A percentile compares a stretch with the other conserved stretches of the same genome.
Evolutionary conservation across 306 rosid genomes (phyloP).

Genomic region (Vigna radiata): DNA sequence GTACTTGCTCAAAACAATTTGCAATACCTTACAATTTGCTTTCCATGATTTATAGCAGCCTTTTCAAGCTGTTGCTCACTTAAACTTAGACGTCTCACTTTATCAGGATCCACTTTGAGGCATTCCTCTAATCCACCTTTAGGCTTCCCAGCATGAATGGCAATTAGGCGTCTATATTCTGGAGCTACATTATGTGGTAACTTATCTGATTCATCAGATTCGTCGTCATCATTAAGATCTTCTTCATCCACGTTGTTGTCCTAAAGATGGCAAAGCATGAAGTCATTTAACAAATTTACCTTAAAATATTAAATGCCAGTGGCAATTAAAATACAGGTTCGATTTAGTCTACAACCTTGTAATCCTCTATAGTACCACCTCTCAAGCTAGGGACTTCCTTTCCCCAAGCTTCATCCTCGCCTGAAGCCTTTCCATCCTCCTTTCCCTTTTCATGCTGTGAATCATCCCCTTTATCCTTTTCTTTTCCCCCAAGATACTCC

Average conservation of each 20-base stretch:
- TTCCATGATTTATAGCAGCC: constrained; percentile 67
- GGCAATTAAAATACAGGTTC: constrained; percentile 19
- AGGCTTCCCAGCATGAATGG: constrained; percentile 98
- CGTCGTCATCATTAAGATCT: constrained; percentile 59
- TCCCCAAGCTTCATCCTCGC: constrained; percentile 89
- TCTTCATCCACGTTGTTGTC: constrained; percentile 57
- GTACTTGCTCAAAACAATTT: constrained; percentile 26
- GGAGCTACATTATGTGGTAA: constrained; percentile 65
- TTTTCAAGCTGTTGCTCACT: constrained; percentile 95
- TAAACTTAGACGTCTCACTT: constrained; percentile 90
- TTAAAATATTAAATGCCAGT: constrained; percentile 31
- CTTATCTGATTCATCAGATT: constrained; percentile 56
- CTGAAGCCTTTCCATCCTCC: constrained; percentile 50
- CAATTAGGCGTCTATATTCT: constrained; percentile 77
- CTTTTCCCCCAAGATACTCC: constrained; percentile 84
- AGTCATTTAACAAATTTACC: constrained; percentile 34
- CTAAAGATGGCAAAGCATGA: constrained; percentile 45
- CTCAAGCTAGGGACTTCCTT: constrained; percentile 68
- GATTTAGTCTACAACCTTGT: constrained; percentile 65
- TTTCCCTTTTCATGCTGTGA: constrained; percentile 54
- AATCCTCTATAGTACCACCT: constrained; percentile 49
- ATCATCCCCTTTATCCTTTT: constrained; percentile 63
- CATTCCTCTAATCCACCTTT: constrained; percentile 86
- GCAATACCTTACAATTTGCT: constrained; percentile 81
- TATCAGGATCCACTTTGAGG: constrained; percentile 85